These are phyloP conservation scores for Boletus edulis DNA, from an alignment of 768 basidiomycete genomes.

Conservation along the genomic window DNA sequence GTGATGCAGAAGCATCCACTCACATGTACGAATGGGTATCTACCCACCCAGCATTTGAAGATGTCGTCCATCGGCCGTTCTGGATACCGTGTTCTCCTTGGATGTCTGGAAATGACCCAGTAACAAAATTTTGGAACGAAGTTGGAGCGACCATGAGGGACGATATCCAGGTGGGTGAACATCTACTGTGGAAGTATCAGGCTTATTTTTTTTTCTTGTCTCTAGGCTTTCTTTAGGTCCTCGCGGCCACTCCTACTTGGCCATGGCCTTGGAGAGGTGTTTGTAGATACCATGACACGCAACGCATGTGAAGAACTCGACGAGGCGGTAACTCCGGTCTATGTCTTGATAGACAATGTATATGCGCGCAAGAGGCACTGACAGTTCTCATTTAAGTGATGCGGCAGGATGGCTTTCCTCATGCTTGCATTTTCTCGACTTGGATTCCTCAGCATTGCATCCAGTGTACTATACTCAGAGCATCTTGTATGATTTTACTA, in stretches of 20 bases:
- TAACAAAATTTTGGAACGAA: slow-evolving; percentile 36
- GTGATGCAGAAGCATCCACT: slow-evolving; percentile 59
- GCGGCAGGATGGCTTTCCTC: not conserved
- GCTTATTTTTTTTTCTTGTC: not conserved
- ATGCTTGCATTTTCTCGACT: not conserved
- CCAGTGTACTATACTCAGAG: slow-evolving; percentile 19
- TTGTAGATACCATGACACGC: slow-evolving; percentile 53
- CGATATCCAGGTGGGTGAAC: slow-evolving; percentile 50
- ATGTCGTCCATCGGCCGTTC: slow-evolving; percentile 54
- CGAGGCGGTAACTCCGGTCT: slow-evolving; percentile 45
- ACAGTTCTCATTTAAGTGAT: slow-evolving; percentile 3
- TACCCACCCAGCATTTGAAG: slow-evolving; percentile 55
- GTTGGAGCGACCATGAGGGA: slow-evolving; percentile 50
- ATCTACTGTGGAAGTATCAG: not conserved
- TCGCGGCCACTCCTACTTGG: slow-evolving; percentile 68
- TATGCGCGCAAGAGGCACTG: slow-evolving; percentile 44
- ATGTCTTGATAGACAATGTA: slow-evolving; percentile 57
- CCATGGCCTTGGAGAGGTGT: slow-evolving; percentile 51
- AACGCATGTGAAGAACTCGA: slow-evolving; percentile 53
- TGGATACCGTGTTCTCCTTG: slow-evolving; percentile 65
- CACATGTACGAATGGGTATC: slow-evolving; percentile 55
- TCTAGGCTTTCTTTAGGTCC: slow-evolving; percentile 61
- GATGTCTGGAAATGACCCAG: slow-evolving; percentile 24
- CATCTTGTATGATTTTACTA: slow-evolving; percentile 19
- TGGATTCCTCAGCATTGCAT: slow-evolving; percentile 15